A percentile compares a stretch with the other conserved stretches of the same genome.
These are phyloP conservation scores for Beauveria scarabaeidicola DNA, from an alignment of 2,329 filamentous ascomycete genomes.

Conservation along the genomic window DNA sequence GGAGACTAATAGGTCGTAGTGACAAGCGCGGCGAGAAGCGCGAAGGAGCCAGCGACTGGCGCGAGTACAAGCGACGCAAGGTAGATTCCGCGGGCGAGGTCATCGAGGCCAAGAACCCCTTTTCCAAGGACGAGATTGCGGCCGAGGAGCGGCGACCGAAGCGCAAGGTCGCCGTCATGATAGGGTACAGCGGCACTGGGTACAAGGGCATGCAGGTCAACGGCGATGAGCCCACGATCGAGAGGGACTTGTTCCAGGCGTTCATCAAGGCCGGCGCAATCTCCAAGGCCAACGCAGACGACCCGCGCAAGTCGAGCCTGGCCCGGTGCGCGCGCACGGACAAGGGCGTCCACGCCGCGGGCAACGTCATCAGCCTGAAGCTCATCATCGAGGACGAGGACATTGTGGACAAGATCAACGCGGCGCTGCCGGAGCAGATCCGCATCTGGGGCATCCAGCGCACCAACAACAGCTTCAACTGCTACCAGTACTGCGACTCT, in stretches of 20 bases:
- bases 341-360: conserved; percentile 93
- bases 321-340: conserved; percentile 92
- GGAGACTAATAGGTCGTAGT: conserved; percentile 8
- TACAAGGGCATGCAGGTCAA: conserved; percentile 97
- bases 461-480: conserved; percentile 85
- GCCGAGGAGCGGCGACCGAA: conserved; percentile 83
- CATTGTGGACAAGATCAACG: conserved; percentile 86
- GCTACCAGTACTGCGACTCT: conserved; percentile 90
- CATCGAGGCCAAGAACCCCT: conserved; percentile 33
- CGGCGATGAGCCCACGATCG: conserved; percentile 78
- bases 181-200: conserved; percentile 91
- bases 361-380: conserved; percentile 91
- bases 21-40: conserved; percentile 24
- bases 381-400: conserved; percentile 88
- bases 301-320: conserved; percentile 91
- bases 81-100: conserved; percentile 27
- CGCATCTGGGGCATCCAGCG: conserved; percentile 89
- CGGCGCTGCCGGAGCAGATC: conserved; percentile 76
- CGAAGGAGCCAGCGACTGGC: conserved; percentile 31
- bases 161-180: conserved; percentile 89
- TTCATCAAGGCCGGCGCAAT: conserved; percentile 89
- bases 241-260: conserved; percentile 87
- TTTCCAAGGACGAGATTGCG: conserved; percentile 72
- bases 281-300: conserved; percentile 91
- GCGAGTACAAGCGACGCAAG: conserved; percentile 35